Evolutionary conservation across 441 rosid genomes (phyloP), one percentile per base, ranked within the genome.

Genomic region (Populus hybrid): DNA sequence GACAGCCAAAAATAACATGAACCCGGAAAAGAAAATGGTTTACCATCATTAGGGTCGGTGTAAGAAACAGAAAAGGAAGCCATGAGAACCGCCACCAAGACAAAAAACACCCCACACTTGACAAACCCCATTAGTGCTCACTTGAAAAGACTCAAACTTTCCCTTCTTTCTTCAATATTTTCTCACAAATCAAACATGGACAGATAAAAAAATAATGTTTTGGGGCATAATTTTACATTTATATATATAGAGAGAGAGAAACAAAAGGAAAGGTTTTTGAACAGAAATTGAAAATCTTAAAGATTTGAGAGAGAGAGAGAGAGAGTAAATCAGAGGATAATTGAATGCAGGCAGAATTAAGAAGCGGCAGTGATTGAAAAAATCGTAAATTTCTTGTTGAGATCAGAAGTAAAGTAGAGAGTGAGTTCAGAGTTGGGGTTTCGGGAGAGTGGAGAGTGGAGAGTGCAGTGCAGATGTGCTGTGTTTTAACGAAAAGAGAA

Each of bases 41-140:
- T 84, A 93, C 98, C 95, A 80, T 93, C 98, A 72, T 92, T 88
- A 82, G 77, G 88, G 81, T 89, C 92, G 72, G 98, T 93, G 26
- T 68, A 24, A 73, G 87, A 88, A 78, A 83, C 61, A 8, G 86
- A 84, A 78, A 91, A 80, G 14, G 93, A 88, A 77, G 82, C 70
- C 79, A 85, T 81, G 73, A 80, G 81, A 26, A 87, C 85, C 71
- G 82, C 66, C 76, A 83, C 79, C 83, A 89, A 75, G 73, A 80
- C 83, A 83, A 77, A 72, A 59, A 77, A 65, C 72, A 80, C 34
- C 68, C 78, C 34, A 78, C 77, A 64, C 79, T 82, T 83, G 69
- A 65, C 76, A 81, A 57, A 84, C 67, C 83, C 86, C 97, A 89
- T 88, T 77, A 42, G 59, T 54, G 68, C 42, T 76, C 42, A 40